Base-by-base conservation (phyloP, 305 asterid species). In the Fraxinus baroniana region DNA sequence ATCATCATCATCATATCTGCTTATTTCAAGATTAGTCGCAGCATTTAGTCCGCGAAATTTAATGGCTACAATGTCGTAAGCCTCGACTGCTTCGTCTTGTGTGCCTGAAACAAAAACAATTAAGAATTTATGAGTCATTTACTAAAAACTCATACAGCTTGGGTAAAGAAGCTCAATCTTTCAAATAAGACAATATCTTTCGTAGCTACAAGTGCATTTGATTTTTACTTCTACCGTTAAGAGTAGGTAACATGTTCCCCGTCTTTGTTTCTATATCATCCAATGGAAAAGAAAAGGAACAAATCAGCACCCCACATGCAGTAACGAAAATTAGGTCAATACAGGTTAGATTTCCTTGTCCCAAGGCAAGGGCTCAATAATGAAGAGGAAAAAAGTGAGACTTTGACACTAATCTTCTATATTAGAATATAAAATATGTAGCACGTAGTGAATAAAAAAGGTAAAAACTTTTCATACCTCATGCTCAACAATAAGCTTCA, bases 141-240 rank as follows among this genome's bases (percentile, higher is more conserved):
- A n/a, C n/a, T n/a, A n/a, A n/a, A n/a, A n/a, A n/a, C n/a, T n/a
- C n/a, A n/a, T n/a, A n/a, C n/a, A n/a, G n/a, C n/a, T 95, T 98
- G 49, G 95, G 95, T 81, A 85, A 73, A 33, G 86, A 71, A 36
- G 91, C 88, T 98, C 99, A 95, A 74, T 85, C 91, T 88, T 91
- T 92, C 87, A 94, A 86, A 89, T 94, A 92, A 84, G 97, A 88
- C 83, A 95, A 88, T 75, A 95, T 87, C 91, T 93, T 88, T 70
- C 39, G n/a, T 10, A 77, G 64, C 18, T 82, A 74, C 49, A 70
- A 62, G 41, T n/a, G 49, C 20, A 52, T 55, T 22, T 26, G 52
- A 32, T 10, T 60, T 39, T 15, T 32, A 20, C 73, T 60, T 74
- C 52, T 72, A 39, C 46, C 49, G 4, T 41, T 41, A 41, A 9